These are phyloP conservation scores for Piloderma croceum DNA, from an alignment of 768 basidiomycete genomes.

Conservation along the genomic window DNA sequence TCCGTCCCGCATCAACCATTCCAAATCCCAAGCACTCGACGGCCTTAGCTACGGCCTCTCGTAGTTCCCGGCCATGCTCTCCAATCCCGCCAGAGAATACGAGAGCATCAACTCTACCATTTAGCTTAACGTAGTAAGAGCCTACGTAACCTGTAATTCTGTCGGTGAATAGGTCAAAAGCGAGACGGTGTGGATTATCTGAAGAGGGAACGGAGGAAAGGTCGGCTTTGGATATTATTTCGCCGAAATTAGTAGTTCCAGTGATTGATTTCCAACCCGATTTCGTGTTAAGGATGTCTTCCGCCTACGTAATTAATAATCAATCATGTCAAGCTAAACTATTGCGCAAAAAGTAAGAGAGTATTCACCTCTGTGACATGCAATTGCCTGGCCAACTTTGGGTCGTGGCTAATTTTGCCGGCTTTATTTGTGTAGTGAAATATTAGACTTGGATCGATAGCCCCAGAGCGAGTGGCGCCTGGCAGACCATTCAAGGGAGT, in stretches of 20 bases:
- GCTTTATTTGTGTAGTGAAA: slow-evolving; percentile 72
- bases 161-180: slow-evolving; percentile 77
- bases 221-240: slow-evolving; percentile 47
- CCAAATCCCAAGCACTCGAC: slow-evolving; percentile 60
- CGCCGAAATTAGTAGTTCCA: slow-evolving; percentile 78
- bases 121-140: slow-evolving; percentile 69
- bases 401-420: slow-evolving; percentile 50
- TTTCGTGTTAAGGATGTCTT: slow-evolving; percentile 68
- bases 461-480: slow-evolving; percentile 81
- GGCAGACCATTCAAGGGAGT: slow-evolving; percentile 86
- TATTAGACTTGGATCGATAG: slow-evolving; percentile 79
- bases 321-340: neutral
- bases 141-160: slow-evolving; percentile 69
- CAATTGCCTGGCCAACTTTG: slow-evolving; percentile 38
- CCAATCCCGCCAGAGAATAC: slow-evolving; percentile 90
- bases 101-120: slow-evolving; percentile 63
- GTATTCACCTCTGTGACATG: slow-evolving; percentile 45
- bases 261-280: slow-evolving; percentile 75
- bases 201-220: slow-evolving; percentile 14
- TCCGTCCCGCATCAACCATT: slow-evolving; percentile 43
- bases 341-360: neutral
- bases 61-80: slow-evolving; percentile 60
- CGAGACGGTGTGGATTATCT: slow-evolving; percentile 44
- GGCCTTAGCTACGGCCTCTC: slow-evolving; percentile 49
- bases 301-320: slow-evolving; percentile 39